Conservation (phyloP, 257 asterid genomes). For the Capsicum pubescens region DNA sequence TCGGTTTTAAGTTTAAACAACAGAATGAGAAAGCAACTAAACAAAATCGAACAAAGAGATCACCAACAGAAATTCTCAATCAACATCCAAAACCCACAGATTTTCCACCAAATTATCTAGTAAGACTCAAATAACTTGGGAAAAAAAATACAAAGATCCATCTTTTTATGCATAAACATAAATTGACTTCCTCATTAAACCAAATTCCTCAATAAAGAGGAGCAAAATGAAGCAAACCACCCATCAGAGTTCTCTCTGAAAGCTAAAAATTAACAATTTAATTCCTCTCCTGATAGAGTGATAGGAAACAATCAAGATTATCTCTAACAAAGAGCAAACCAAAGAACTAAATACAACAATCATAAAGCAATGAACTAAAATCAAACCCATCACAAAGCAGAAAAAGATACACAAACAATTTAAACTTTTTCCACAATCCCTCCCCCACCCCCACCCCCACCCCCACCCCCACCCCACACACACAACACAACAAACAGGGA, state of each 20-base stretch:
- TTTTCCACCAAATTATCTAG: background rate
- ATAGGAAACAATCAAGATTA: constrained; percentile 4
- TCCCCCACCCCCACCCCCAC: too few species aligned
- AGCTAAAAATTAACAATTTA: background rate
- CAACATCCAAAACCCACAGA: constrained; percentile 2
- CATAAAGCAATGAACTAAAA: background rate
- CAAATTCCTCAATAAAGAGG: background rate
- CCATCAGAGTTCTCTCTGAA: background rate
- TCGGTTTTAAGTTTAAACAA: background rate
- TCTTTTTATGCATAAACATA: background rate
- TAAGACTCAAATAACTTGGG: background rate
- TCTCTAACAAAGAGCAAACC: background rate
- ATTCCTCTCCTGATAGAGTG: background rate
- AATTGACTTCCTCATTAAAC: background rate
- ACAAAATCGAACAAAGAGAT: background rate
- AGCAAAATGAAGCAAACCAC: background rate
- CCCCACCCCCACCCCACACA: too few species aligned
- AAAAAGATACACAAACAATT: background rate
- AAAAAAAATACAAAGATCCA: background rate
- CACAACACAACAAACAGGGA: background rate
- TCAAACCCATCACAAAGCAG: background rate
- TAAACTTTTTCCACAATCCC: background rate
- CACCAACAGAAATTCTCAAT: background rate
- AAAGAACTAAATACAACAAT: background rate
- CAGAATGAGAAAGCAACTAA: background rate